These are phyloP conservation scores for Rhodosporidiobolus odoratus DNA, from an alignment of 768 basidiomycete species.

Conservation along the genomic window DNA sequence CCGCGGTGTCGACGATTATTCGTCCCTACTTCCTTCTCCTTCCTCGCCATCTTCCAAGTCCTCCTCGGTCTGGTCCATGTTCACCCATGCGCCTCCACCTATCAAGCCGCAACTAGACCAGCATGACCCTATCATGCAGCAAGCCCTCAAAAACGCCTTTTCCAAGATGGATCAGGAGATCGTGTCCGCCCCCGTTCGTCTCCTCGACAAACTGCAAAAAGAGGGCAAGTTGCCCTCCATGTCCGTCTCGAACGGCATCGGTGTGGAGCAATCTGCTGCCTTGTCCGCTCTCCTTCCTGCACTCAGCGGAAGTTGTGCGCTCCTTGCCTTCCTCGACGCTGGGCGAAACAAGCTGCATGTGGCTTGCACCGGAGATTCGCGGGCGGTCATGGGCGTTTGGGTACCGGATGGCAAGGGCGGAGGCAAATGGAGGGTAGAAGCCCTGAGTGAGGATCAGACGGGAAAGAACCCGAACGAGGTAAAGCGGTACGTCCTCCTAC, in stretches of 20 bases:
- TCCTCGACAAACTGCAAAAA: constrained; percentile 56
- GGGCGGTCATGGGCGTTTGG: constrained; percentile 93
- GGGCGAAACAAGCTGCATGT: constrained; percentile 76
- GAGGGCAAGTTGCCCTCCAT: constrained; percentile 50
- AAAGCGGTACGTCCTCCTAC: constrained; percentile 56
- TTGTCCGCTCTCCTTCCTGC: constrained; percentile 73
- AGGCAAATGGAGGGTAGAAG: constrained; percentile 76
- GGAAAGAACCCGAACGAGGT: constrained; percentile 82
- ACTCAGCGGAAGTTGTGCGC: constrained; percentile 81
- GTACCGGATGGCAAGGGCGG: constrained; percentile 59
- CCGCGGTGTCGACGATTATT: constrained; percentile 21
- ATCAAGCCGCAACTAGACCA: constrained; percentile 46
- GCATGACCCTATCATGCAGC: constrained; percentile 57
- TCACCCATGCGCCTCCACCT: neutral
- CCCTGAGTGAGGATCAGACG: constrained; percentile 93
- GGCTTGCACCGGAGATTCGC: constrained; percentile 85
- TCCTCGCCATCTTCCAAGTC: neutral
- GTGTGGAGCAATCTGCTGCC: constrained; percentile 52
- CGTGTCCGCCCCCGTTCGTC: constrained; percentile 65
- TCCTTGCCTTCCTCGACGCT: constrained; percentile 82
- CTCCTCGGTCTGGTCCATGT: constrained; percentile 27
- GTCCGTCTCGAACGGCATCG: constrained; percentile 58
- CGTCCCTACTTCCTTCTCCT: constrained; percentile 24
- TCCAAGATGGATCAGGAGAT: constrained; percentile 78
- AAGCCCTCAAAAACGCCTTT: constrained; percentile 72